Percentiles rank a stretch among this genome's conserved stretches.
Conservation (phyloP, 306 rosid species). For the Prunus armeniaca region DNA sequence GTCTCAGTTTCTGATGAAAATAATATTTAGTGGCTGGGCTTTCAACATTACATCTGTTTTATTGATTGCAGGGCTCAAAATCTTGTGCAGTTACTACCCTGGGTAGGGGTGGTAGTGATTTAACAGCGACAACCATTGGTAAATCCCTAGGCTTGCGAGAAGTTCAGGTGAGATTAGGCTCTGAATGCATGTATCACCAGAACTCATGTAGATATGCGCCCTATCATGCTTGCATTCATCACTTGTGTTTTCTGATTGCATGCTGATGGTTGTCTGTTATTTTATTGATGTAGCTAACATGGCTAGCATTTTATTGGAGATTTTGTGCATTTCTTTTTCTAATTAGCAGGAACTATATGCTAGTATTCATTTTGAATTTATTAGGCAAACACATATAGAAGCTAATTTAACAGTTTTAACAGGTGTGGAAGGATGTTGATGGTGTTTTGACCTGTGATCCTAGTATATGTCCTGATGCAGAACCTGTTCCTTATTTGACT, state of each 20-base stretch:
- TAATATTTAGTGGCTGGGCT: neutral
- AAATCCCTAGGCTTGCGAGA: conserved; percentile 67
- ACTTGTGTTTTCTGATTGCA: neutral
- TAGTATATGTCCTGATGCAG: conserved; percentile 46
- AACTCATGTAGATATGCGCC: neutral
- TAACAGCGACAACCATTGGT: conserved; percentile 70
- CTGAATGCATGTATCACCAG: neutral
- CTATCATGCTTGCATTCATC: neutral
- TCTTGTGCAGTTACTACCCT: conserved; percentile 64
- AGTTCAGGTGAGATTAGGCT: conserved; percentile 48
- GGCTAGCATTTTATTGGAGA: neutral
- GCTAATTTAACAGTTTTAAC: conserved; percentile 10
- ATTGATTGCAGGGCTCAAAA: conserved; percentile 48
- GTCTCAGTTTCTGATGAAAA: neutral
- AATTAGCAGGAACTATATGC: neutral
- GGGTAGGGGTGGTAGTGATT: conserved; percentile 79
- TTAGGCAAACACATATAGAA: conserved; percentile 14
- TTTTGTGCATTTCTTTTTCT: neutral
- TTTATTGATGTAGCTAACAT: neutral
- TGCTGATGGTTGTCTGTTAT: neutral
- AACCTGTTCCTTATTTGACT: conserved; percentile 70
- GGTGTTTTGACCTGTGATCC: conserved; percentile 77
- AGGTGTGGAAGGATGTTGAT: conserved; percentile 85
- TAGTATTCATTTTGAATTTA: conserved; percentile 5
- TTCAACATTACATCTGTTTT: conserved; percentile 7